These are phyloP conservation scores for Bjerkandera adusta DNA, from an alignment of 1,284 basidiomycete species.

Conservation along the genomic window DNA sequence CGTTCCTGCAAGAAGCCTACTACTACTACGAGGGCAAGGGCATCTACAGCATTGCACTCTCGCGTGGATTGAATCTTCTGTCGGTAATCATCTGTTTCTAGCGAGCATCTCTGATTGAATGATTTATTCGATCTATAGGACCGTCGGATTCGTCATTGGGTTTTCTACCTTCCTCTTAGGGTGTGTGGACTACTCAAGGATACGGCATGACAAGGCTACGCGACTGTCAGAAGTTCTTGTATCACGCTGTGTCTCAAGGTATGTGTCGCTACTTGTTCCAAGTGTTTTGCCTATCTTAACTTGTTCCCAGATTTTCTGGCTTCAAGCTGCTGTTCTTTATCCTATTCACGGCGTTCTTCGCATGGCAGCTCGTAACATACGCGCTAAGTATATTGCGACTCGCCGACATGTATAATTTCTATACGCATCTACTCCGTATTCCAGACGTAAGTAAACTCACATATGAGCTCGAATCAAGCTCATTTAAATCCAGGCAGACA, in stretches of 20 bases:
- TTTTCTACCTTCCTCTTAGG: constrained; percentile 96
- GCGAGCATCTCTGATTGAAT: constrained; percentile 20
- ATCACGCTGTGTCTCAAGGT: constrained; percentile 79
- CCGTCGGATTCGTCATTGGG: constrained; percentile 93
- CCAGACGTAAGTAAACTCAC: constrained; percentile 70
- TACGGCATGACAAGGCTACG: constrained; percentile 60
- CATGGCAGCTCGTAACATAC: constrained; percentile 69
- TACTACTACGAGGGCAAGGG: constrained; percentile 96
- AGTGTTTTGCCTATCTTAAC: constrained; percentile 15
- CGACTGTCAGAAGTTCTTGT: constrained; percentile 81
- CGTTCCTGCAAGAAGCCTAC: constrained; percentile 94
- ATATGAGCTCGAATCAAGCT: constrained; percentile 3
- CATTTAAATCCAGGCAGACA: constrained; percentile 71
- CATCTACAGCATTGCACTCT: constrained; percentile 89
- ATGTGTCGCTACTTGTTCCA: constrained; percentile 25
- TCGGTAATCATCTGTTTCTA: constrained; percentile 44
- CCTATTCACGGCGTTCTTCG: constrained; percentile 79
- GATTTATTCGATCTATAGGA: constrained; percentile 51
- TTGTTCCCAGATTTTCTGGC: constrained; percentile 68
- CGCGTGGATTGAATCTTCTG: constrained; percentile 89
- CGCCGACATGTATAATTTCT: constrained; percentile 92
- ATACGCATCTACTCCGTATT: constrained; percentile 74
- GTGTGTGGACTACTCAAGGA: constrained; percentile 89
- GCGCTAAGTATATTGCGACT: constrained; percentile 69
- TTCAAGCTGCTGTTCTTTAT: constrained; percentile 81